Percentiles rank a stretch among this genome's conserved stretches.
These are phyloP conservation scores for Populus hybrid DNA, from an alignment of 441 rosid species.

Conservation along the genomic window DNA sequence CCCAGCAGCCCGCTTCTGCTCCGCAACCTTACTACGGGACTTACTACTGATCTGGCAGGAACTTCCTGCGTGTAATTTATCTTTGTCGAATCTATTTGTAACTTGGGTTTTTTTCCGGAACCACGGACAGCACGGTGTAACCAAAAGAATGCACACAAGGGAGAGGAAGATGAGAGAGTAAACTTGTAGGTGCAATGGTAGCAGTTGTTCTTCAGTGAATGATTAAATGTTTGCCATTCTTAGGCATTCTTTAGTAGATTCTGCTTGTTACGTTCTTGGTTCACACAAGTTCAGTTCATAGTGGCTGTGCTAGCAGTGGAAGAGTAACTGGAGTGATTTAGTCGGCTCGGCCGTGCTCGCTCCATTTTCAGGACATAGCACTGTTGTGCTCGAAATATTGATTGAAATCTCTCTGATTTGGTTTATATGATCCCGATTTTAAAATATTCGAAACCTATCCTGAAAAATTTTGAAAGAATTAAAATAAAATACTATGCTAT, in stretches of 20 bases:
- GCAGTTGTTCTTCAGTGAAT: neutral
- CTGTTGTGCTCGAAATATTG: no score
- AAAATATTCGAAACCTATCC: neutral
- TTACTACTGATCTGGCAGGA: conserved; percentile 43
- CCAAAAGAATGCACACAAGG: neutral
- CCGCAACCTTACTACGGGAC: conserved; percentile 78
- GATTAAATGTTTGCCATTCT: no score
- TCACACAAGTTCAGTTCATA: neutral
- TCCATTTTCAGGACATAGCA: neutral
- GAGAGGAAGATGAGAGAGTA: neutral
- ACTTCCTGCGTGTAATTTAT: neutral
- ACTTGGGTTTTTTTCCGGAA: neutral
- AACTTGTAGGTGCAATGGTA: conserved; percentile 2
- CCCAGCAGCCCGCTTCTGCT: conserved; percentile 61
- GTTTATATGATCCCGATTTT: neutral
- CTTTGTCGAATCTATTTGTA: neutral
- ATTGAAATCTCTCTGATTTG: no score
- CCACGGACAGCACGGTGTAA: neutral
- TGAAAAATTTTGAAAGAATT: neutral
- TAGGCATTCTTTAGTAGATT: no score
- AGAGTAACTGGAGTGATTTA: no score
- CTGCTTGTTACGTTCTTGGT: neutral
- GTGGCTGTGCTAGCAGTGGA: neutral
- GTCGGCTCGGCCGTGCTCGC: neutral
- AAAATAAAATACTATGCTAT: no score